phyloP scores from a whole-genome alignment of 1,139 yeast species.

The Kodamaea alishanica region DNA sequence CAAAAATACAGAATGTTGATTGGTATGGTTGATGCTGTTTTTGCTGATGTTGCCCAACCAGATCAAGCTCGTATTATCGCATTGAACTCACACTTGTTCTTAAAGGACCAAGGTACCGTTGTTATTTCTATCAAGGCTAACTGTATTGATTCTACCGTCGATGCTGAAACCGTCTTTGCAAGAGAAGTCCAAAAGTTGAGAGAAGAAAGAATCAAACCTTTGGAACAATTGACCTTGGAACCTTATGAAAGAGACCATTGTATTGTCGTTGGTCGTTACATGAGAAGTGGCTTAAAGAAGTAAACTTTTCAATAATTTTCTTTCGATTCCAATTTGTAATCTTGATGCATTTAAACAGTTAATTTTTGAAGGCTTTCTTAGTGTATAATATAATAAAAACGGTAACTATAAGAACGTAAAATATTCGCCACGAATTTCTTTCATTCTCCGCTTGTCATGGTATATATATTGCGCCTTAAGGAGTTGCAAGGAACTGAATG shows the following conservation, averaged over 20 bases:
- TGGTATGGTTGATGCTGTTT: slow-evolving; percentile 97
- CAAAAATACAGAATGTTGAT: slow-evolving; percentile 98
- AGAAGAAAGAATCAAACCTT: slow-evolving; percentile 97
- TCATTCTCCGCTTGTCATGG: too few species aligned
- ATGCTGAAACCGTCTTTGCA: slow-evolving; percentile 98
- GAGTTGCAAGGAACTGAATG: too few species aligned
- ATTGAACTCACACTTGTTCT: slow-evolving; percentile 93
- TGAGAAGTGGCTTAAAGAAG: slow-evolving; percentile 79
- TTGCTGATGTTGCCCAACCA: slow-evolving; percentile 99
- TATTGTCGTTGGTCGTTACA: slow-evolving; percentile 94
- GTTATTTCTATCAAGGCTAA: slow-evolving; percentile 98
- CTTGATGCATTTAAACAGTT: too few species aligned
- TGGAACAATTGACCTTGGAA: slow-evolving; percentile 97
- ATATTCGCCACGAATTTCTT: too few species aligned
- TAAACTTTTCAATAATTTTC: slow-evolving; percentile 70
- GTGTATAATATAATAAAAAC: slow-evolving; percentile 13
- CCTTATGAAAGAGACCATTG: slow-evolving; percentile 99
- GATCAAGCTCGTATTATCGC: slow-evolving; percentile 99
- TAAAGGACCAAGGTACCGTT: slow-evolving; percentile 97
- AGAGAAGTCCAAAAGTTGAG: slow-evolving; percentile 98
- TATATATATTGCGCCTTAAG: too few species aligned
- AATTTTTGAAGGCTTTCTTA: slow-evolving; percentile 10
- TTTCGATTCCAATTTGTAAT: slow-evolving; percentile 24
- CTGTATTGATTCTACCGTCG: slow-evolving; percentile 99
- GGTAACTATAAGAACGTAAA: not conserved